Conservation (phyloP, 2,329 filamentous ascomycete species). For the Capronia epimyces region DNA sequence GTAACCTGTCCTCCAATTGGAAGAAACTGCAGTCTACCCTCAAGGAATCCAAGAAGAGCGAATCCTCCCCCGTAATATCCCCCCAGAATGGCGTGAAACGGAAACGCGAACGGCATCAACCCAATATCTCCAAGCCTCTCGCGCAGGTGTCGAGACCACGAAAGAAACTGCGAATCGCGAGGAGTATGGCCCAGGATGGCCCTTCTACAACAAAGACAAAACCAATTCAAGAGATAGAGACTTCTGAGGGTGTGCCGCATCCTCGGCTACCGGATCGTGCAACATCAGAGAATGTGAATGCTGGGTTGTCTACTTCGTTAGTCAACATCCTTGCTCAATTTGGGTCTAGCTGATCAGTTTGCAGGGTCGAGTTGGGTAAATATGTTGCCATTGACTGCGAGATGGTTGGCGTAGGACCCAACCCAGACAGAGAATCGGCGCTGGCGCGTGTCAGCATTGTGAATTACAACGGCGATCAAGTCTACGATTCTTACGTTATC, state of each 20-base stretch:
- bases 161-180: constrained; percentile 14
- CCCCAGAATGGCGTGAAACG: constrained; percentile 32
- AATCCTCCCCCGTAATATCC: constrained; percentile 30
- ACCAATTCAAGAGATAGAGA: constrained; percentile 45
- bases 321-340: not conserved
- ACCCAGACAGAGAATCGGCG: constrained; percentile 62
- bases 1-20: constrained; percentile 47
- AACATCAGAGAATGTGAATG: constrained; percentile 14
- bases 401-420: constrained; percentile 78
- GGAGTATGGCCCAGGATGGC: constrained; percentile 8
- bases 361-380: constrained; percentile 68
- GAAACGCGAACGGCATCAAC: constrained; percentile 17
- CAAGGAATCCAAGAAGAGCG: constrained; percentile 32
- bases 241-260: constrained; percentile 1
- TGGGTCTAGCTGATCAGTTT: constrained; percentile 23
- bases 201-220: constrained; percentile 38
- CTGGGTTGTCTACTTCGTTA: constrained; percentile 15
- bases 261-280: constrained; percentile 5
- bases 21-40: constrained; percentile 47
- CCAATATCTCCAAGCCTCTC: constrained; percentile 7
- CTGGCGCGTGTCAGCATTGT: constrained; percentile 85
- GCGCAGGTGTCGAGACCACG: constrained; percentile 6
- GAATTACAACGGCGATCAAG: constrained; percentile 84
- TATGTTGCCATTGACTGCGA: constrained; percentile 94
- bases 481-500: constrained; percentile 90